Evolutionary conservation across 1,139 yeast species (phyloP).

Genomic region (Kodamaea plutei): DNA sequence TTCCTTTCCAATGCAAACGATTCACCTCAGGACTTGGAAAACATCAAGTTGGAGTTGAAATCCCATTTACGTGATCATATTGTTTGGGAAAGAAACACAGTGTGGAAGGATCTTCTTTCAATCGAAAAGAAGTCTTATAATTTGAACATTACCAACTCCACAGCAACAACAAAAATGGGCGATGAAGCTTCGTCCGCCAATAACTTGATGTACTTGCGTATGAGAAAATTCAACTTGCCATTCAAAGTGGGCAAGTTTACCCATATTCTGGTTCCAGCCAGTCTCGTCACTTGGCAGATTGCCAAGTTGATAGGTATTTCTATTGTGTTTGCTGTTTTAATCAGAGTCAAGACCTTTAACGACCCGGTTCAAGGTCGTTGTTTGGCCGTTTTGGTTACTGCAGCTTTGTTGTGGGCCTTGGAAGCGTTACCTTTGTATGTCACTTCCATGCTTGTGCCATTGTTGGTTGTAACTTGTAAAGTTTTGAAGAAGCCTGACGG

Average conservation of each 20-base stretch:
- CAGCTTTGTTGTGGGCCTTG: constrained; percentile 89
- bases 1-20: constrained; percentile 31
- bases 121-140: constrained; percentile 61
- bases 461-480: constrained; percentile 67
- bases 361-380: constrained; percentile 71
- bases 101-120: constrained; percentile 94
- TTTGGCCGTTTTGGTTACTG: constrained; percentile 72
- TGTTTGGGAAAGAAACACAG: constrained; percentile 95
- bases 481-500: constrained; percentile 60
- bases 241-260: constrained; percentile 18
- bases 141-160: constrained; percentile 27
- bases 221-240: constrained; percentile 18
- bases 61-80: constrained; percentile 84
- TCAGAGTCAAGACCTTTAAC: constrained; percentile 56
- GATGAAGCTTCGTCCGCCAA: constrained; percentile 22
- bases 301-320: constrained; percentile 45
- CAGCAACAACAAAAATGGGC: constrained; percentile 29
- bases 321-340: constrained; percentile 42
- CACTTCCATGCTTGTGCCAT: constrained; percentile 78
- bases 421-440: constrained; percentile 87
- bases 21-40: constrained; percentile 34
- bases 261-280: constrained; percentile 24
- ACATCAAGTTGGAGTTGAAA: constrained; percentile 64
- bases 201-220: constrained; percentile 23
- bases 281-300: constrained; percentile 31